These are phyloP conservation scores for Solanum virginianum DNA, from an alignment of 257 asterid species.

Conservation along the genomic window DNA sequence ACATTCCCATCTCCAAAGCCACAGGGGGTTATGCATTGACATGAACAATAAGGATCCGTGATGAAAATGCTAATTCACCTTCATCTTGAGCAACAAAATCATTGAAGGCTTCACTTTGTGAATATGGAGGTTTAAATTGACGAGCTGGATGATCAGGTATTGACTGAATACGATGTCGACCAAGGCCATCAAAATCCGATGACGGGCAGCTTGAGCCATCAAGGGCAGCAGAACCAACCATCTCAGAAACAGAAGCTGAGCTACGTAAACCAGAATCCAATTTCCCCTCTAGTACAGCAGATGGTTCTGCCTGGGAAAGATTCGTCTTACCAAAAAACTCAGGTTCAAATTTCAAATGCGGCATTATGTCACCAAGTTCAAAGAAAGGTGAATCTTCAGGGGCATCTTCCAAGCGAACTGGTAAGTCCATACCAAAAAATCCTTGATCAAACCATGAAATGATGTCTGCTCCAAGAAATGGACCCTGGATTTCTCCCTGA, in stretches of 20 bases:
- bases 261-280: constrained; percentile 24
- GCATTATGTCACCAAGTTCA: constrained; percentile 89
- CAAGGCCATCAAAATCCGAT: constrained; percentile 42
- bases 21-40: not conserved
- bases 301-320: constrained; percentile 33
- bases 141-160: constrained; percentile 33
- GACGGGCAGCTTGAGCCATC: constrained; percentile 43
- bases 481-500: constrained; percentile 96
- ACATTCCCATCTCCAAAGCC: not conserved
- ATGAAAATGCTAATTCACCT: constrained; percentile 35
- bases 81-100: constrained; percentile 55
- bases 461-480: constrained; percentile 92
- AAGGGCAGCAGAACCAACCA: constrained; percentile 18
- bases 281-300: constrained; percentile 30
- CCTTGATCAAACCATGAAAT: constrained; percentile 98
- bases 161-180: constrained; percentile 28
- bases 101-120: constrained; percentile 33
- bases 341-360: constrained; percentile 49
- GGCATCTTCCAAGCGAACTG: constrained; percentile 87
- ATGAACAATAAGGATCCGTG: not conserved
- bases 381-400: constrained; percentile 58
- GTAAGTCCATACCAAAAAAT: constrained; percentile 84
- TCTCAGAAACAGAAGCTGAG: constrained; percentile 31
- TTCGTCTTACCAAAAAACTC: constrained; percentile 25
- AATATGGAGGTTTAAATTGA: constrained; percentile 28